A percentile compares a stretch with the other conserved stretches of the same genome.
Conservation (phyloP, 192 early-diverging fungal genomes). For the Podila minutissima region DNA sequence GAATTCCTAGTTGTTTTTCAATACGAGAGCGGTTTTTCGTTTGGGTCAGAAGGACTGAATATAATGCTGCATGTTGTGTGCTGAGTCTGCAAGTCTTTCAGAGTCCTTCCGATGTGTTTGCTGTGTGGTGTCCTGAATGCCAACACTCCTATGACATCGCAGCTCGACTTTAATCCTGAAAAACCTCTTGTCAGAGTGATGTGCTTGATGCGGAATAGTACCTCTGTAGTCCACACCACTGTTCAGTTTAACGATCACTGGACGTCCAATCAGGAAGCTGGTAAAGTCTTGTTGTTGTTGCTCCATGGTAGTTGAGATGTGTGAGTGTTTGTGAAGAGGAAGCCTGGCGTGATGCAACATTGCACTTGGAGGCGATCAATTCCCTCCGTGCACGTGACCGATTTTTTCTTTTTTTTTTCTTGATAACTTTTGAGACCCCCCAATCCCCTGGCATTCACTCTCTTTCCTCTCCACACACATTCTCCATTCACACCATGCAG, state of each 20-base stretch:
- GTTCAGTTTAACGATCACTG: constrained; percentile 93
- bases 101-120: too few relatives aligned
- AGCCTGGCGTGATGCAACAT: not conserved
- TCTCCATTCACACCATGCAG: constrained; percentile 69
- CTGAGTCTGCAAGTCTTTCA: too few relatives aligned
- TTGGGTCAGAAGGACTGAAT: too few relatives aligned
- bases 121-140: too few relatives aligned
- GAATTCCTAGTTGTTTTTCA: constrained; percentile 62
- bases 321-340: not conserved
- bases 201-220: constrained; percentile 26
- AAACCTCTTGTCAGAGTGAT: not conserved
- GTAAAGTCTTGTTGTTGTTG: constrained; percentile 91
- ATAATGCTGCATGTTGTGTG: too few relatives aligned
- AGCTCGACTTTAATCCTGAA: not conserved
- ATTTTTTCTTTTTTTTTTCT: not conserved
- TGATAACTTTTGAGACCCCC: too few relatives aligned
- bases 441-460: not conserved
- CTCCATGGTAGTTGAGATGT: constrained; percentile 19
- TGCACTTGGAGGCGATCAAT: too few relatives aligned
- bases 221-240: constrained; percentile 97
- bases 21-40: not conserved
- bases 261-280: constrained; percentile 81
- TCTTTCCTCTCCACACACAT: constrained; percentile 4
- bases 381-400: too few relatives aligned
- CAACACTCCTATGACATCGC: not conserved